Conservation (phyloP, 257 asterid genomes). For the Solanum habrochaites region DNA sequence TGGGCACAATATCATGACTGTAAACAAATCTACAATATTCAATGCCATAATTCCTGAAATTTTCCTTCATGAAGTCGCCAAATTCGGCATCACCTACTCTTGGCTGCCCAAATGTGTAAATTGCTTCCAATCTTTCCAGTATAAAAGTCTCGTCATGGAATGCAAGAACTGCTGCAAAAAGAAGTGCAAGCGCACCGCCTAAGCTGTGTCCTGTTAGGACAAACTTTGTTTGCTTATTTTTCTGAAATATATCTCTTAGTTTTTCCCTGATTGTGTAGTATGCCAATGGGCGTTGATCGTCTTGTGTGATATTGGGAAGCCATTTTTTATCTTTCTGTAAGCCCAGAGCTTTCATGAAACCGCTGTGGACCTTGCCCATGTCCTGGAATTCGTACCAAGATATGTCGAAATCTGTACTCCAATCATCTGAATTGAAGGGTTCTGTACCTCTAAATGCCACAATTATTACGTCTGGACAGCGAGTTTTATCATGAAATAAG, state of each 20-base stretch:
- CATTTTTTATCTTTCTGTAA: constrained; percentile 17
- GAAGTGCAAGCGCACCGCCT: constrained; percentile 55
- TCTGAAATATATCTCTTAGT: constrained; percentile 4
- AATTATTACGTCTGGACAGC: constrained; percentile 10
- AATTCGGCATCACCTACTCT: constrained; percentile 49
- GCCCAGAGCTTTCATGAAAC: constrained; percentile 60
- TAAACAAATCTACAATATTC: constrained; percentile 48
- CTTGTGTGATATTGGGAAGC: constrained; percentile 2
- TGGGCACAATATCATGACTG: constrained; percentile 43
- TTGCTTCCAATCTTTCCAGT: constrained; percentile 34
- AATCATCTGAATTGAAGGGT: constrained; percentile 20
- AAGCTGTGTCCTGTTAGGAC: constrained; percentile 60
- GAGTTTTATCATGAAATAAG: constrained; percentile 15
- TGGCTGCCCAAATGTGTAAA: constrained; percentile 69
- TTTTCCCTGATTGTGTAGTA: constrained; percentile 26
- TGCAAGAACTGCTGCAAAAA: constrained; percentile 43
- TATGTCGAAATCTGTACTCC: constrained; percentile 44
- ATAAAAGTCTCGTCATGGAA: constrained; percentile 18
- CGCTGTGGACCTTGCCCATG: constrained; percentile 40
- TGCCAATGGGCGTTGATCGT: not conserved
- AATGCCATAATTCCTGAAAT: constrained; percentile 7
- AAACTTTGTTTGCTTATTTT: constrained; percentile 8
- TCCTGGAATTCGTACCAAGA: constrained; percentile 28
- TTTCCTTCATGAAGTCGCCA: constrained; percentile 29
- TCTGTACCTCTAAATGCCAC: constrained; percentile 50